phyloP scores from a whole-genome alignment of 139 green algal genomes.

The Chlamydomonas eustigma region DNA sequence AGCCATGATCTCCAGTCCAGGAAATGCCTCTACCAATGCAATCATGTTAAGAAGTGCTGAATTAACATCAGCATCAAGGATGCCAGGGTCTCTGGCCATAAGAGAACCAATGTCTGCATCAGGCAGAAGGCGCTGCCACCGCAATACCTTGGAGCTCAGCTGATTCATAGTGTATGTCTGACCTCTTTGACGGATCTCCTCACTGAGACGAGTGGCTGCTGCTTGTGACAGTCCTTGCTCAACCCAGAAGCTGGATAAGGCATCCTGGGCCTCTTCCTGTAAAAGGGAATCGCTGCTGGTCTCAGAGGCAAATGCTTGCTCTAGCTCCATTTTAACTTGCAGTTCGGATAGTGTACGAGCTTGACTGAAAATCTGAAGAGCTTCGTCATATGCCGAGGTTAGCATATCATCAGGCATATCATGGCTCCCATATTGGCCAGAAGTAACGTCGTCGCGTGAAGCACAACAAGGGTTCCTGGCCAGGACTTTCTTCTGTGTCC shows the following conservation, averaged over 20 bases:
- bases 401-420: slow-evolving; percentile 1
- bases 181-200: not conserved
- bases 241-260: slow-evolving; percentile 16
- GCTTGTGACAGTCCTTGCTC: slow-evolving; percentile 16
- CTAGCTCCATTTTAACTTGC: not conserved
- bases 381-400: not conserved
- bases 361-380: not conserved
- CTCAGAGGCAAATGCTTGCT: slow-evolving; percentile 2
- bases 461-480: not conserved
- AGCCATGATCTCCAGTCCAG: not conserved
- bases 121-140: slow-evolving; percentile 21
- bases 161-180: slow-evolving; percentile 12
- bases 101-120: slow-evolving; percentile 17
- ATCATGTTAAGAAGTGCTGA: slow-evolving; percentile 32
- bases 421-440: not conserved
- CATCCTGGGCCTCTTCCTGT: not conserved
- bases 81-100: not conserved
- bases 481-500: no score
- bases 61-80: slow-evolving; percentile 21
- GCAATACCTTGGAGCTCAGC: slow-evolving; percentile 17
- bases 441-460: not conserved
- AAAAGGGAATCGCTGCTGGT: not conserved
- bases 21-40: slow-evolving; percentile 9
- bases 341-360: not conserved
- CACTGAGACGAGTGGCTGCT: not conserved